phyloP scores from a whole-genome alignment of 768 basidiomycete genomes.

The Chiua virens region DNA sequence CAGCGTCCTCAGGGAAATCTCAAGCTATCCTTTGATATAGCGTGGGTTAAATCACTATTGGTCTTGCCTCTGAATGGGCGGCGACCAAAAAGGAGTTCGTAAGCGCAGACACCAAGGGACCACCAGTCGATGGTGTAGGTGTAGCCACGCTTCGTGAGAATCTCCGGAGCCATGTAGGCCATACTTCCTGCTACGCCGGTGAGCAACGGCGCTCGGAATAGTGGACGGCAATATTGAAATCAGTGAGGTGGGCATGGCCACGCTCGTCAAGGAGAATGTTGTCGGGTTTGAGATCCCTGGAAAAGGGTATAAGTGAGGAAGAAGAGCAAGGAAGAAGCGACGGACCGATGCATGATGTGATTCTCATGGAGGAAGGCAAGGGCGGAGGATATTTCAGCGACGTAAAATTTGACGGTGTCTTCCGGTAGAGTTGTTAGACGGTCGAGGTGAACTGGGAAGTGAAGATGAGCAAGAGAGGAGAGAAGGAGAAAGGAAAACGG shows the following conservation, averaged over 20 bases:
- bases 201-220: constrained; percentile 81
- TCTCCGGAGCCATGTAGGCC: constrained; percentile 98
- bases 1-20: constrained; percentile 91
- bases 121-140: constrained; percentile 96
- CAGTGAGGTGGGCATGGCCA: constrained; percentile 95
- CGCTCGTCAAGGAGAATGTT: constrained; percentile 95
- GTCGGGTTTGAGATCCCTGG: constrained; percentile 93
- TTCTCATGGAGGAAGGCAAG: constrained; percentile 90
- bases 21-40: constrained; percentile 84
- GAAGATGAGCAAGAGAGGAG: not conserved
- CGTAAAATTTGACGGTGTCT: constrained; percentile 80
- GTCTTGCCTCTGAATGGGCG: constrained; percentile 93
- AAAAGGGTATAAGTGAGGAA: not conserved
- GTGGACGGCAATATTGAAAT: constrained; percentile 99
- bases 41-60: constrained; percentile 88
- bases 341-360: constrained; percentile 93
- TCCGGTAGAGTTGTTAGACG: constrained; percentile 73
- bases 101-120: constrained; percentile 92
- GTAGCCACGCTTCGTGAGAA: constrained; percentile 91
- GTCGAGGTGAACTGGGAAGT: constrained; percentile 77
- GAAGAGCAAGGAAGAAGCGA: not conserved
- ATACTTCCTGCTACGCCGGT: constrained; percentile 96
- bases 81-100: constrained; percentile 88
- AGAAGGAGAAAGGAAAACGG: constrained; percentile 27
- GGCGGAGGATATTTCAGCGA: constrained; percentile 87